Percentiles rank a stretch among this genome's conserved stretches.
Conservation (phyloP, 495 filamentous ascomycete species). For the Penicillium maclennaniae region DNA sequence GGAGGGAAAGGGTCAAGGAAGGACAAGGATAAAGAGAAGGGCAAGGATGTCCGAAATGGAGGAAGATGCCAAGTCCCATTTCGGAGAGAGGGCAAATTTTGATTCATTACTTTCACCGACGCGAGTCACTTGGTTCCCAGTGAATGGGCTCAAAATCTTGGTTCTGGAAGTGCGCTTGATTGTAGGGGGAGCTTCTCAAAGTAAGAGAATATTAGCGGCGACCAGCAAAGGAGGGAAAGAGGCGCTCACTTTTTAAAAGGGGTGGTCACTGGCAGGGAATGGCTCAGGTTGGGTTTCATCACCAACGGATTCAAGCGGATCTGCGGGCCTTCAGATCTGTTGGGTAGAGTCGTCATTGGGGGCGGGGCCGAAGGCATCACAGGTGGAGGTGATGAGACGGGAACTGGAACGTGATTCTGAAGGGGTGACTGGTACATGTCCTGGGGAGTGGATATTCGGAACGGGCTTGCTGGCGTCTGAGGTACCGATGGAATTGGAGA, state of each 20-base stretch:
- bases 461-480: conserved; percentile 44
- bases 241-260: conserved; percentile 44
- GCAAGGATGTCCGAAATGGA: not conserved
- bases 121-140: conserved; percentile 39
- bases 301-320: conserved; percentile 48
- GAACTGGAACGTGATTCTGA: conserved; percentile 26
- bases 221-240: not conserved
- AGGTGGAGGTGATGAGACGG: conserved; percentile 32
- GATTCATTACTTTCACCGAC: conserved; percentile 18
- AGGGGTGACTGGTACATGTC: conserved; percentile 40
- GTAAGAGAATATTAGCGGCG: conserved; percentile 27
- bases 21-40: not conserved
- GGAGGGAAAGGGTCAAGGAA: too few relatives aligned
- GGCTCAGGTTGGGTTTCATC: conserved; percentile 45
- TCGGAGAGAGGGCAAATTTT: not conserved
- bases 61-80: conserved; percentile 4
- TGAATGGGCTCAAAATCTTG: conserved; percentile 73
- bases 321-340: conserved; percentile 38
- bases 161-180: conserved; percentile 79
- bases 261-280: conserved; percentile 40
- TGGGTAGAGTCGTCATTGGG: conserved; percentile 36
- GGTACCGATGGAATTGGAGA: conserved; percentile 39
- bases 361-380: conserved; percentile 33
- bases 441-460: conserved; percentile 39
- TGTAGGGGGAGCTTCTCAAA: conserved; percentile 60